Evolutionary conservation across 176 grass and related monocot species (phyloP), one percentile per base, ranked within the genome.

Genomic region (Calamus simplicifolius): DNA sequence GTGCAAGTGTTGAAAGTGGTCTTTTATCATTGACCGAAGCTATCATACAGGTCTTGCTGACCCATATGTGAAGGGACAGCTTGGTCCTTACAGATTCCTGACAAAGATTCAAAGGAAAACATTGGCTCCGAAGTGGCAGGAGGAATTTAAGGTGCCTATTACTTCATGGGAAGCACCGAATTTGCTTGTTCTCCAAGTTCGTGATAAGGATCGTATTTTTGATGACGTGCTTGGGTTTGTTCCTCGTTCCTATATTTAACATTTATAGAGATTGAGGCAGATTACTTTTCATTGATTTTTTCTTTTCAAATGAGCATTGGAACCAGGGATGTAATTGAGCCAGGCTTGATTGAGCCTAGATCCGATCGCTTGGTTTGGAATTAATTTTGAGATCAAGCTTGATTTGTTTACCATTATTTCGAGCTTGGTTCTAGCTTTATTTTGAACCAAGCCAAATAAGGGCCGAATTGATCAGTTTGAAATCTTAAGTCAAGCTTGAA

Each of bases 101-200:
- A 88, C 93, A 51, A 78, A 92, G 26, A 75, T 88, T 68, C 84
- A 98, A 59, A 85, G 17, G 59, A 98, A 88, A 75, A 98, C 87
- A 50, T 64, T 98, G 55, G 66, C 56, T 27, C 93, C 87, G 10
- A 98, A 80, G 62, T 98, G 93, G 93, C 75, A 76, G 73, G 93
- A 98, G 58, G 93, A 98, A 76, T 92, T 98, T 67, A 92, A 78
- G 74, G 80, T 98, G 53, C 93, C 93, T 23, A 88, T 98, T 66
- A 88, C 66, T 43, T 92, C 84, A 4, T 92, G 93, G 93, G 93
- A 88, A 62, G 52, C 73, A 56, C 50, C 59, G 59, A 91, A 98
- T 66, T 68, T 82, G 73, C 93, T 97, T 80, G 54, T 38, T 50
- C 73, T 98, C 51, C 64, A 85, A 82, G 82, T 98, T 75, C 79